A percentile compares a stretch with the other conserved stretches of the same genome.
Evolutionary conservation across 2,329 filamentous ascomycete genomes (phyloP).

Genomic region (Exophiala oligosperma): DNA sequence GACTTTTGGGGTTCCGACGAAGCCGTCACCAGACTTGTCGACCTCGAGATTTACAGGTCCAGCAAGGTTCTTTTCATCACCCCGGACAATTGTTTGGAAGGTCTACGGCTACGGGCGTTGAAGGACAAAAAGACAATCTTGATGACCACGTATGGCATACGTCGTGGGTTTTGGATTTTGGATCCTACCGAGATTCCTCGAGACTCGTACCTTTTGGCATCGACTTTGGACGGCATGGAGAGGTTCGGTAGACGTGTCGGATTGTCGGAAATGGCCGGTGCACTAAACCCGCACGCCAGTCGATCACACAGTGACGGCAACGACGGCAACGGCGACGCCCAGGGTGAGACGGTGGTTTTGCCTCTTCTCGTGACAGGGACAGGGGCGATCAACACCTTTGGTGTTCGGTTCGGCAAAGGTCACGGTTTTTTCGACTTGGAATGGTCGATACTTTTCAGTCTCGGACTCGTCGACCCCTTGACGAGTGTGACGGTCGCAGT

Average conservation of each 20-base stretch:
- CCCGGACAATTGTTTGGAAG: constrained; percentile 48
- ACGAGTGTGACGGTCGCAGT: constrained; percentile 36
- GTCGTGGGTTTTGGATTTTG: constrained; percentile 44
- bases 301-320: too few species aligned
- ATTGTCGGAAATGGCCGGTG: too few species aligned
- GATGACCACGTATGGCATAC: constrained; percentile 44
- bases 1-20: constrained; percentile 42
- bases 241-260: too few species aligned
- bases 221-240: too few species aligned
- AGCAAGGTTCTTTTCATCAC: constrained; percentile 41
- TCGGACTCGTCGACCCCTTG: constrained; percentile 32
- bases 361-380: constrained; percentile 44
- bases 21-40: constrained; percentile 35
- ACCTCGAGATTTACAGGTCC: constrained; percentile 36
- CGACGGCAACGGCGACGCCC: not conserved
- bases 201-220: not conserved
- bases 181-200: constrained; percentile 35
- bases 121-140: constrained; percentile 43
- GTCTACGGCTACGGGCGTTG: constrained; percentile 40
- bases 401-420: constrained; percentile 43
- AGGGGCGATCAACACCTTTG: constrained; percentile 40
- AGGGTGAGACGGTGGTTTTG: constrained; percentile 32
- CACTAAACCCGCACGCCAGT: too few species aligned
- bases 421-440: constrained; percentile 46
- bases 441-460: constrained; percentile 42